These are phyloP conservation scores for Avena atlantica DNA, from an alignment of 176 grass and related monocot genomes.

Conservation along the genomic window DNA sequence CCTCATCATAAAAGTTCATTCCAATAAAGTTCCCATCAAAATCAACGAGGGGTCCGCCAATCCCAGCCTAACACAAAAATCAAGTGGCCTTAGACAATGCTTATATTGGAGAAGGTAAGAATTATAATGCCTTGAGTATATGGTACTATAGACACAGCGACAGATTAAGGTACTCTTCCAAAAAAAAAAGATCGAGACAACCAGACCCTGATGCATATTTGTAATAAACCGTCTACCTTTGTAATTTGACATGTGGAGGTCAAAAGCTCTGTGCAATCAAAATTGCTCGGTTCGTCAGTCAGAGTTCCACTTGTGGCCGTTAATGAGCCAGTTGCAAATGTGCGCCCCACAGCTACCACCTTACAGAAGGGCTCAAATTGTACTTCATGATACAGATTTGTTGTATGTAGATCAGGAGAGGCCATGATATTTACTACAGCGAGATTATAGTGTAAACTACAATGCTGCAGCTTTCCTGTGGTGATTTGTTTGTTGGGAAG, in stretches of 20 bases:
- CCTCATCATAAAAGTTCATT: neutral
- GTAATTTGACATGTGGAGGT: neutral
- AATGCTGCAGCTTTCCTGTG: neutral
- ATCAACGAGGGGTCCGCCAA: neutral
- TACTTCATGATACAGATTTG: neutral
- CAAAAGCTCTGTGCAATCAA: slow-evolving; percentile 17
- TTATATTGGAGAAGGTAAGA: neutral
- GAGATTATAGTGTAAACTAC: neutral
- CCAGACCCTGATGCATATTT: neutral
- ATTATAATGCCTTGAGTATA: neutral
- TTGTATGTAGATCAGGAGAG: neutral
- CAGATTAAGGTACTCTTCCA: neutral
- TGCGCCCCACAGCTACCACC: neutral
- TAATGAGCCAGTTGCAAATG: neutral
- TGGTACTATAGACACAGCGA: neutral
- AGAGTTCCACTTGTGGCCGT: neutral
- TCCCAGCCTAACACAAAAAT: neutral
- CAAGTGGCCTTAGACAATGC: neutral
- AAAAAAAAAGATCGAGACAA: neutral
- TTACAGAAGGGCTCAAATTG: slow-evolving; percentile 10
- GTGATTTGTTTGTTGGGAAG: neutral
- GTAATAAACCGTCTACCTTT: neutral
- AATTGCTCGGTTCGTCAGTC: neutral
- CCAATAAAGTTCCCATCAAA: neutral
- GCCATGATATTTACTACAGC: slow-evolving; percentile 12